A percentile compares a stretch with the other conserved stretches of the same genome.
These are phyloP conservation scores for Tausonia pullulans DNA, from an alignment of 1,284 basidiomycete genomes.

Conservation along the genomic window DNA sequence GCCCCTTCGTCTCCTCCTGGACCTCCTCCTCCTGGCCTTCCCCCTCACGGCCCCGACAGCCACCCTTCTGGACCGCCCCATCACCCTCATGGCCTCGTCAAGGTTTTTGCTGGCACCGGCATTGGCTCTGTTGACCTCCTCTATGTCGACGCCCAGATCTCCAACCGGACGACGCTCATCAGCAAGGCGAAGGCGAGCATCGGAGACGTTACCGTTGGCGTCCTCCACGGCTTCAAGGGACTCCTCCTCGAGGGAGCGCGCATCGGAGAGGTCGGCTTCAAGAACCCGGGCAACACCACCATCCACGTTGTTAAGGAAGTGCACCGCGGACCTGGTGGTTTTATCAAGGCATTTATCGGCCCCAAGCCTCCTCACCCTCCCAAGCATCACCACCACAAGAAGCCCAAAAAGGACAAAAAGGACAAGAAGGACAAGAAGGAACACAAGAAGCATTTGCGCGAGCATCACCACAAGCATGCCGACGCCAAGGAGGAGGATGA, in stretches of 20 bases:
- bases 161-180: constrained; percentile 14
- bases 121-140: constrained; percentile 17
- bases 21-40: constrained; percentile 1
- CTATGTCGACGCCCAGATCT: constrained; percentile 12
- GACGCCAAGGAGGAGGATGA: background rate
- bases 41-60: constrained; percentile 10
- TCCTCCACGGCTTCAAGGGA: constrained; percentile 14
- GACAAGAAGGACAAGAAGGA: background rate
- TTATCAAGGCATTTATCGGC: constrained; percentile 14
- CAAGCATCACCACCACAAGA: background rate
- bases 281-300: background rate
- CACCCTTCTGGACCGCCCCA: constrained; percentile 9
- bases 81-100: constrained; percentile 8
- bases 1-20: background rate
- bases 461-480: background rate
- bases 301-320: constrained; percentile 12
- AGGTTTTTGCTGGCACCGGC: constrained; percentile 14
- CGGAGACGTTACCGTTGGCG: constrained; percentile 9
- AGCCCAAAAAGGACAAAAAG: background rate
- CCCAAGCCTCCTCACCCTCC: background rate
- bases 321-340: constrained; percentile 13
- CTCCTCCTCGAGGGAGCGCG: constrained; percentile 9
- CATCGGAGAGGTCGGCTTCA: constrained; percentile 6
- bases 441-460: background rate
- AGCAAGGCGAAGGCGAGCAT: constrained; percentile 15